These are phyloP conservation scores for Leishmania mexicana DNA, from an alignment of 208 protist genomes.

Conservation along the genomic window DNA sequence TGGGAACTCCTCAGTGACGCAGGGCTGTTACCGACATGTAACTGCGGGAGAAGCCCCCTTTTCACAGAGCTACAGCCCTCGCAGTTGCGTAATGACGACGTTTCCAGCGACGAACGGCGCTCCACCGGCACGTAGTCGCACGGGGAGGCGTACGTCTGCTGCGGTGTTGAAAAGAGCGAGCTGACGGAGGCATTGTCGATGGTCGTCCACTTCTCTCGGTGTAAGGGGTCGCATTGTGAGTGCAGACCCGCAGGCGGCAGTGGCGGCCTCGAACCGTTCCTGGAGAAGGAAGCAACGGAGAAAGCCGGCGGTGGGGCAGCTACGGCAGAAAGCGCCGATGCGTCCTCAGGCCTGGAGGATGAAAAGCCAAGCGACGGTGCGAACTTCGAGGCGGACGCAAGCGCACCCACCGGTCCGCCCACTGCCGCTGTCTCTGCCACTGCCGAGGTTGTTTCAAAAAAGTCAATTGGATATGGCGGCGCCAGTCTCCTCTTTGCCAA, in stretches of 20 bases:
- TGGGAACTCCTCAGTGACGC: not conserved
- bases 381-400: no score
- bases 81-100: not conserved
- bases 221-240: conserved; percentile 2
- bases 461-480: conserved; percentile 28
- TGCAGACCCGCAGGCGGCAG: not conserved
- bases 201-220: not conserved
- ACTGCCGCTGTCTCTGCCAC: not conserved
- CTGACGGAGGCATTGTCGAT: not conserved
- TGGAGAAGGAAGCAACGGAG: not conserved
- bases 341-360: not conserved
- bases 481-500: conserved; percentile 5
- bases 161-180: conserved; percentile 7
- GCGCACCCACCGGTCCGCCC: no score
- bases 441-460: not conserved
- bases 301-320: not conserved
- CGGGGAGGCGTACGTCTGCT: not conserved
- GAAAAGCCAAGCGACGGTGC: no score
- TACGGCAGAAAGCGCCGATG: not conserved
- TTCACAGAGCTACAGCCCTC: not conserved
- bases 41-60: not conserved
- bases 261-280: not conserved
- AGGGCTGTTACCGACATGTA: not conserved
- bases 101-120: not conserved
- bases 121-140: conserved; percentile 7